Conservation (phyloP, 805 yeast genomes). For the Candida stauntonica region DNA sequence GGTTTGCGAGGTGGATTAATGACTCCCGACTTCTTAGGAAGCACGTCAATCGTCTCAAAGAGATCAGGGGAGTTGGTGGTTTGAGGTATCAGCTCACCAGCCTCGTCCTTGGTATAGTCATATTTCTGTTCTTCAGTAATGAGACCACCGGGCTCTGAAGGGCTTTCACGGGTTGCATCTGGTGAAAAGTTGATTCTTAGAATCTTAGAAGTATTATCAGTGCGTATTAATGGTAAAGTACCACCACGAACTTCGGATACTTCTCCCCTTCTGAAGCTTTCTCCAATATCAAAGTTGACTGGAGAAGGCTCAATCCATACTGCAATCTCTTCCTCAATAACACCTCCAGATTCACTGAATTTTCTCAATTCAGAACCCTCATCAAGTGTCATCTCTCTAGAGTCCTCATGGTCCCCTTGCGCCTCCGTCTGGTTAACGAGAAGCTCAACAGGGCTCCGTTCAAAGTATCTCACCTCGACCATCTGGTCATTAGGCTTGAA, state of each 20-base stretch:
- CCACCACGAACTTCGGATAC: constrained; percentile 5
- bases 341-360: neutral
- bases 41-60: too few species aligned
- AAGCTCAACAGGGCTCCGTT: neutral
- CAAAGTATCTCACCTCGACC: constrained; percentile 1
- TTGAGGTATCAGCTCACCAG: constrained; percentile 1
- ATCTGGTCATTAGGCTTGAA: constrained; percentile 1
- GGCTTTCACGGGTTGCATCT: constrained; percentile 1
- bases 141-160: constrained; percentile 12
- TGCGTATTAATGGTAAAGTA: neutral
- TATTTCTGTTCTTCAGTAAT: constrained; percentile 1
- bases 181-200: neutral
- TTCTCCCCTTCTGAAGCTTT: neutral
- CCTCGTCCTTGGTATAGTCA: neutral
- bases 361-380: constrained; percentile 4
- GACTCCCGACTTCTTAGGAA: too few species aligned
- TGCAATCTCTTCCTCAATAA: neutral
- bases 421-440: neutral
- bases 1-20: too few species aligned
- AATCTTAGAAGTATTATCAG: constrained; percentile 4
- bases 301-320: constrained; percentile 2
- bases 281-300: constrained; percentile 1
- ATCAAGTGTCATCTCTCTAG: constrained; percentile 1
- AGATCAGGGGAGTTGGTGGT: too few species aligned
- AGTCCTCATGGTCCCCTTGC: constrained; percentile 2